Conservation (phyloP, 495 filamentous ascomycete species). For the Penicillium dipodomyicola region DNA sequence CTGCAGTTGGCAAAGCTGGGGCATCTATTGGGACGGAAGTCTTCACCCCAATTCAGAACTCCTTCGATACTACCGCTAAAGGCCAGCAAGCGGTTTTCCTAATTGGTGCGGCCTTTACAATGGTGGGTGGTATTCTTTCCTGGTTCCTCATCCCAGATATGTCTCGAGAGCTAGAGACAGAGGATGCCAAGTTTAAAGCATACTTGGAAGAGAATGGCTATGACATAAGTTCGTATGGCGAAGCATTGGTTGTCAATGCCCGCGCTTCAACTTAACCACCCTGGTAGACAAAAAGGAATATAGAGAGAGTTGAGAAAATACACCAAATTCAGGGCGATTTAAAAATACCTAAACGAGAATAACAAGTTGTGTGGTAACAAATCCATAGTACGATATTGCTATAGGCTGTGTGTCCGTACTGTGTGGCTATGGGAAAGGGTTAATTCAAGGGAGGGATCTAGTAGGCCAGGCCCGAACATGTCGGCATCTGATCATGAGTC, state of each 20-base stretch:
- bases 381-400: too few species aligned
- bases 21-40: slow-evolving; percentile 49
- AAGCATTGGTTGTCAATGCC: slow-evolving; percentile 20
- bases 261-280: neutral
- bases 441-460: too few species aligned
- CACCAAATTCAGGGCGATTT: too few species aligned
- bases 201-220: slow-evolving; percentile 48
- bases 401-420: too few species aligned
- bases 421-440: too few species aligned
- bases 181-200: slow-evolving; percentile 43
- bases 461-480: too few species aligned
- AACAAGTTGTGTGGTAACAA: too few species aligned
- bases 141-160: slow-evolving; percentile 50
- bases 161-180: slow-evolving; percentile 42
- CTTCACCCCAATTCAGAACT: slow-evolving; percentile 45
- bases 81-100: slow-evolving; percentile 49
- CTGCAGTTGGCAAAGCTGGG: slow-evolving; percentile 50
- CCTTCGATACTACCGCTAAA: slow-evolving; percentile 33
- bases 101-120: slow-evolving; percentile 43
- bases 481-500: too few species aligned
- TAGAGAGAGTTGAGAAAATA: neutral
- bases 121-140: slow-evolving; percentile 39
- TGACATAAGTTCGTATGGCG: slow-evolving; percentile 25
- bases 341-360: too few species aligned
- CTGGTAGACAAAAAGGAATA: neutral